Conservation (phyloP, 2,329 filamentous ascomycete species). For the Nannizziopsis barbatae region DNA sequence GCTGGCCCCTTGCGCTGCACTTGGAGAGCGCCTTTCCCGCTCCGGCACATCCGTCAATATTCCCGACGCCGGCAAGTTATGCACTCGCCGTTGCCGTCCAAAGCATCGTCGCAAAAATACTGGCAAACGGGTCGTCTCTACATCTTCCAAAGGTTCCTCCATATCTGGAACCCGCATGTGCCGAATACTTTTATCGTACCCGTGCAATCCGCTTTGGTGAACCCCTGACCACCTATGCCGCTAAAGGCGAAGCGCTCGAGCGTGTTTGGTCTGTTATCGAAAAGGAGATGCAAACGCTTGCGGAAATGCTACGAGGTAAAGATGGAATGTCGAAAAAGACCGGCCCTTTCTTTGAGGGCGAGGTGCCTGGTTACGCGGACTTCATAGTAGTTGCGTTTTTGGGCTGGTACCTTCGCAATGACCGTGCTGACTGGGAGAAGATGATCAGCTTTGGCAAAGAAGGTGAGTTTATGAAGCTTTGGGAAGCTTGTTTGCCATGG, state of each 20-base stretch:
- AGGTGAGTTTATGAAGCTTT: constrained; percentile 12
- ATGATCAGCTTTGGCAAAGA: constrained; percentile 8
- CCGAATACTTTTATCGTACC: constrained; percentile 30
- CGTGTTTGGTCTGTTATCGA: constrained; percentile 17
- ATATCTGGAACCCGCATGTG: constrained; percentile 26
- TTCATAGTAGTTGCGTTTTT: constrained; percentile 11
- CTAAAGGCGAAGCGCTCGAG: constrained; percentile 10
- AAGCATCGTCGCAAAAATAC: constrained; percentile 12
- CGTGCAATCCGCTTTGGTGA: constrained; percentile 26
- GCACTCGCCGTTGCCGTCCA: constrained; percentile 22
- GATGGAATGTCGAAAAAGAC: not conserved
- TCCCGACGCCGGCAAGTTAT: constrained; percentile 25
- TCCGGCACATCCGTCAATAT: constrained; percentile 25
- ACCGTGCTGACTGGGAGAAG: constrained; percentile 9
- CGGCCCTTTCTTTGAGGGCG: constrained; percentile 15
- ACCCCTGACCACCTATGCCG: constrained; percentile 26
- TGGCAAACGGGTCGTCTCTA: constrained; percentile 19
- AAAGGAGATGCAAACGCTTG: constrained; percentile 21
- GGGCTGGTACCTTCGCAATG: constrained; percentile 11
- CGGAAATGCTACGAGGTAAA: constrained; percentile 20
- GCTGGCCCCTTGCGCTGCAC: constrained; percentile 28
- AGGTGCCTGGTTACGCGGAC: constrained; percentile 14
- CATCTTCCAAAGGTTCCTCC: constrained; percentile 27
- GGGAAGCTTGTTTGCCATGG: constrained; percentile 13
- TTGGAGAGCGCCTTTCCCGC: constrained; percentile 30